Evolutionary conservation across 306 rosid species (phyloP).

Genomic region (Vachellia pachyceras): DNA sequence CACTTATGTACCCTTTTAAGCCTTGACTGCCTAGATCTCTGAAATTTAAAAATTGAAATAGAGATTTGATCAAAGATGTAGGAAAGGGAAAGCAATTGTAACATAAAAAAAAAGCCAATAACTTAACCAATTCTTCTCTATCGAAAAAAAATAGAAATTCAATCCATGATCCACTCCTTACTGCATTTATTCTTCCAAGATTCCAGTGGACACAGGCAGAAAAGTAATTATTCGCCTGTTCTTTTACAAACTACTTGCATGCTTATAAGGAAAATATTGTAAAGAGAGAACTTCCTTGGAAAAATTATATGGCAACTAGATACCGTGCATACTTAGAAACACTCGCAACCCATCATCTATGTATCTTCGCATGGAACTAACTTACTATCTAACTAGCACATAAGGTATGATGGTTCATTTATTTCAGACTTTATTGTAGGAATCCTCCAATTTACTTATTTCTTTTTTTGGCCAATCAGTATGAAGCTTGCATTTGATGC

Average conservation of each 20-base stretch:
- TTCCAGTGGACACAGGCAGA: slow-evolving; percentile 1
- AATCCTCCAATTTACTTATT: not conserved
- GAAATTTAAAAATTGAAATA: slow-evolving; percentile 42
- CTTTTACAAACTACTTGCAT: not conserved
- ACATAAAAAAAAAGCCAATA: not conserved
- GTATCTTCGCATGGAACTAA: slow-evolving; percentile 5
- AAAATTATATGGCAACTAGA: slow-evolving; percentile 5
- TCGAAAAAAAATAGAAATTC: not conserved
- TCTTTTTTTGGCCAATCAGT: not conserved
- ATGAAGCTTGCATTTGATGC: not conserved
- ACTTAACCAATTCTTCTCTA: not conserved
- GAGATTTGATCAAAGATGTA: not conserved
- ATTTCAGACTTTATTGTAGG: not conserved
- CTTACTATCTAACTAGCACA: not conserved
- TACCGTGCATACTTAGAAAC: not conserved
- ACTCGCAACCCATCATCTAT: not conserved
- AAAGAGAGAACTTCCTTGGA: not conserved
- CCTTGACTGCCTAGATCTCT: slow-evolving; percentile 97
- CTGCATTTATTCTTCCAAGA: not conserved
- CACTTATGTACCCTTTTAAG: slow-evolving; percentile 84
- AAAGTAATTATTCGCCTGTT: not conserved
- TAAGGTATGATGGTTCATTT: not conserved
- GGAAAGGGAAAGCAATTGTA: slow-evolving; percentile 6
- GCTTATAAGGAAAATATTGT: not conserved
- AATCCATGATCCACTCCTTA: slow-evolving; percentile 17